Conservation (phyloP, 257 asterid genomes). For the Anisodus acutangulus region DNA sequence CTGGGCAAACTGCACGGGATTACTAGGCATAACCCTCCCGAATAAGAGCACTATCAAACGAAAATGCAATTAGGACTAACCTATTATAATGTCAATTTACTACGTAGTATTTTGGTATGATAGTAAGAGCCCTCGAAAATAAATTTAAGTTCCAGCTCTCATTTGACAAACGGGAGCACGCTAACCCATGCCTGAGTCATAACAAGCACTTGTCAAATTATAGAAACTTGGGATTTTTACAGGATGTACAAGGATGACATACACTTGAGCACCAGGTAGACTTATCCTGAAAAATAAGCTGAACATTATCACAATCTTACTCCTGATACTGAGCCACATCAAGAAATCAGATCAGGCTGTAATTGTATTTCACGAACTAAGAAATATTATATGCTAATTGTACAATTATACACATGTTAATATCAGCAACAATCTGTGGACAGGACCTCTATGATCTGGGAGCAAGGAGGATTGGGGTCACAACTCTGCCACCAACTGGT, state of each 20-base stretch:
- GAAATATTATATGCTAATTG: neutral
- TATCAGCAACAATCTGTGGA: slow-evolving; percentile 14
- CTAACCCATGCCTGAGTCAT: neutral
- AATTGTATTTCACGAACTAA: neutral
- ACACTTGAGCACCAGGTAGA: slow-evolving; percentile 14
- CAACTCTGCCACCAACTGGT: slow-evolving; percentile 75
- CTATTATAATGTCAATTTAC: neutral
- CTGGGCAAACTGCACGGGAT: neutral
- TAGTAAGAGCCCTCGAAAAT: neutral
- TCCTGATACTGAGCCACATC: neutral
- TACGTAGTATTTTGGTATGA: neutral
- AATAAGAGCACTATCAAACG: neutral
- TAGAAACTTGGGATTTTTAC: neutral
- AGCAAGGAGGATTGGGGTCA: slow-evolving; percentile 77
- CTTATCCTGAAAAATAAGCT: slow-evolving; percentile 4
- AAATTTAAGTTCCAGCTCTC: neutral
- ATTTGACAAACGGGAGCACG: neutral
- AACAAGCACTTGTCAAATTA: neutral
- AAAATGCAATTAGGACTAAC: neutral
- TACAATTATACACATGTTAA: slow-evolving; percentile 5
- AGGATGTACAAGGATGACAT: neutral
- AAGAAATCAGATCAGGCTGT: neutral
- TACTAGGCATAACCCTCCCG: neutral
- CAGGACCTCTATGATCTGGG: slow-evolving; percentile 68
- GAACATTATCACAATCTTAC: neutral